These are phyloP conservation scores for Alternaria novae-zelandiae DNA, from an alignment of 2,329 filamentous ascomycete species.

Conservation along the genomic window DNA sequence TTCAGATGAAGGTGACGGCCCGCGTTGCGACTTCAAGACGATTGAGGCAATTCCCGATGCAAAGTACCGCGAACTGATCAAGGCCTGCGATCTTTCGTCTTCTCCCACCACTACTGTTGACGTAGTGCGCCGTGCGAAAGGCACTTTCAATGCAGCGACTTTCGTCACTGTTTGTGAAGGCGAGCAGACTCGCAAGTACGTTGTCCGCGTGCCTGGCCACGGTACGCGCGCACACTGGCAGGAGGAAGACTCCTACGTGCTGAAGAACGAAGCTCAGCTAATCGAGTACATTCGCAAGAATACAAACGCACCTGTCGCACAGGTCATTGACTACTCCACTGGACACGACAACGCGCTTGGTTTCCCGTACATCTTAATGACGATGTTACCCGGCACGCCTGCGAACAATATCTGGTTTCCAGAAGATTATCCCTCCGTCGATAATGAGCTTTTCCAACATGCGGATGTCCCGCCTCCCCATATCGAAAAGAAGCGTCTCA, in stretches of 20 bases:
- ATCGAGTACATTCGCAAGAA: constrained; percentile 14
- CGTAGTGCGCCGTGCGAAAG: neutral
- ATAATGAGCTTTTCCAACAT: constrained; percentile 5
- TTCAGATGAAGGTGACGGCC: neutral
- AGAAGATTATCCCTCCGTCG: constrained; percentile 4
- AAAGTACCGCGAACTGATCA: neutral
- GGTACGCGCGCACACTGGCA: constrained; percentile 15
- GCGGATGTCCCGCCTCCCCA: neutral
- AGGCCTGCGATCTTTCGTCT: neutral
- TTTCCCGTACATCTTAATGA: constrained; percentile 27
- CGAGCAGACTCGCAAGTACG: neutral
- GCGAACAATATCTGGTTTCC: constrained; percentile 11
- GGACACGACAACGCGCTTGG: constrained; percentile 17
- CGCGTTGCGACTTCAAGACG: neutral
- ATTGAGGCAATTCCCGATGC: neutral
- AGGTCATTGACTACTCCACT: constrained; percentile 15
- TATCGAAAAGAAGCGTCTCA: constrained; percentile 1
- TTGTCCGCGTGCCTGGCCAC: constrained; percentile 8
- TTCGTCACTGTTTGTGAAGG: neutral
- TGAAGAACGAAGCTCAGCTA: constrained; percentile 7
- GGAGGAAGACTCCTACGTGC: constrained; percentile 6
- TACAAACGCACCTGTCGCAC: constrained; percentile 19
- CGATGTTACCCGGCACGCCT: constrained; percentile 7
- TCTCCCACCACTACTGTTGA: neutral
- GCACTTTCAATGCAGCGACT: neutral